These are phyloP conservation scores for Taiozyma sp. DNA, from an alignment of 1,139 yeast species.

Conservation along the genomic window DNA sequence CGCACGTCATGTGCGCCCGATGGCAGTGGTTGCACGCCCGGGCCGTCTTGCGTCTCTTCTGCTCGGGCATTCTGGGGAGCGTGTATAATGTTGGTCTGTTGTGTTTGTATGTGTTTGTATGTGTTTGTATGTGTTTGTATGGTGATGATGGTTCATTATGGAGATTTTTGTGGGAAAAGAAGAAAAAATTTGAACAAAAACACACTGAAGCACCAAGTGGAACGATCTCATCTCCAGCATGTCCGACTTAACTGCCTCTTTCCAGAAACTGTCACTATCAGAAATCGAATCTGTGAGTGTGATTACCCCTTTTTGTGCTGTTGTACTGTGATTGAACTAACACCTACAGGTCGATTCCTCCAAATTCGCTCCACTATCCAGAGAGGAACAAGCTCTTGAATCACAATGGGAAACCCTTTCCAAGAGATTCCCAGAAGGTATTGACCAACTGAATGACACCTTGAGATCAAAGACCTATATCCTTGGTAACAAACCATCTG, in stretches of 20 bases:
- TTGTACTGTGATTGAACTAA: background rate
- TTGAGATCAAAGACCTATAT: constrained; percentile 70
- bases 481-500: constrained; percentile 60
- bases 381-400: constrained; percentile 62
- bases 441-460: constrained; percentile 60
- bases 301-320: background rate
- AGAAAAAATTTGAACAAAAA: background rate
- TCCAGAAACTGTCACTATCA: constrained; percentile 37
- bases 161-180: too few species aligned
- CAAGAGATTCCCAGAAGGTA: constrained; percentile 47
- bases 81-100: too few species aligned
- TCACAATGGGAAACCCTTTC: constrained; percentile 81
- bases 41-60: constrained; percentile 53
- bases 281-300: constrained; percentile 25
- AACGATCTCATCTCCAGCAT: constrained; percentile 18
- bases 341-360: constrained; percentile 24
- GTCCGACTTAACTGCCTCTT: constrained; percentile 41
- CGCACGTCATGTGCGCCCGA: constrained; percentile 85
- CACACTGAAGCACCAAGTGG: too few species aligned
- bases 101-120: too few species aligned
- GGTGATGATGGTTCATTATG: too few species aligned
- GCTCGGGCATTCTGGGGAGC: constrained; percentile 4
- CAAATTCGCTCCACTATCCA: constrained; percentile 27
- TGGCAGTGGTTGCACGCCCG: constrained; percentile 91
- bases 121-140: too few species aligned